Evolutionary conservation across 768 basidiomycete genomes (phyloP), one percentile per base, ranked within the genome.

Genomic region (Termitomyces sp.): DNA sequence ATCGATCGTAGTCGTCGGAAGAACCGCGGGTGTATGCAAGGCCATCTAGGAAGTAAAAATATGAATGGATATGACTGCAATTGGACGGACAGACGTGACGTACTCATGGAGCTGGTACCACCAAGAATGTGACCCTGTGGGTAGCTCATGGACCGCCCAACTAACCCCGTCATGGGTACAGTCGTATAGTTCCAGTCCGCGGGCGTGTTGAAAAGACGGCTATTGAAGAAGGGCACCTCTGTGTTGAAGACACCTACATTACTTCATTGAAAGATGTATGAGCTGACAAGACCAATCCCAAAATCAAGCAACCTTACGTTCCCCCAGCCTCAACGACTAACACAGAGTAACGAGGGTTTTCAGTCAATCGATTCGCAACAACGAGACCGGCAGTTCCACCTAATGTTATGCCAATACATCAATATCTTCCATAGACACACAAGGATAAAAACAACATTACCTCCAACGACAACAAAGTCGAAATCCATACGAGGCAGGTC

Each of bases 1-100:
- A 73, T 5, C 69, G 65, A 58, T 75, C 66, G 48, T 64, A 73
- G 47, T 74, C 74, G 6, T 72, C 70, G 20, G 61, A 51, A 1
- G 71, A 66, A 28, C 73, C 73, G 7, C 72, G 70, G 11, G 72
- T 71, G 47, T 71, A 75, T 7, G 45, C 57, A 35, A 55, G 49
- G 22, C 58, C 58, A 38, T 60, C 60, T 54, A 5, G 16, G 20
- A 22, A 40, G 13, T 20, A 20, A 14, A 36, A n/a, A 11, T 38
- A 13, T 36, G n/a, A 14, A 32, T 51, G 36, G 10, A 41, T 18
- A n/a, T 41, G n/a, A 20, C 40, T 41, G n/a, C n/a, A 41, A 9
- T 41, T 47, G 8, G n/a, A 20, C 40, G 40, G 35, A 41, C 7
- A n/a, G 46, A 30, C 26, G 7, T 9, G 28, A 36, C 64, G 9